Conservation (phyloP, 1,139 yeast species). For the Tardiomyces blankii region DNA sequence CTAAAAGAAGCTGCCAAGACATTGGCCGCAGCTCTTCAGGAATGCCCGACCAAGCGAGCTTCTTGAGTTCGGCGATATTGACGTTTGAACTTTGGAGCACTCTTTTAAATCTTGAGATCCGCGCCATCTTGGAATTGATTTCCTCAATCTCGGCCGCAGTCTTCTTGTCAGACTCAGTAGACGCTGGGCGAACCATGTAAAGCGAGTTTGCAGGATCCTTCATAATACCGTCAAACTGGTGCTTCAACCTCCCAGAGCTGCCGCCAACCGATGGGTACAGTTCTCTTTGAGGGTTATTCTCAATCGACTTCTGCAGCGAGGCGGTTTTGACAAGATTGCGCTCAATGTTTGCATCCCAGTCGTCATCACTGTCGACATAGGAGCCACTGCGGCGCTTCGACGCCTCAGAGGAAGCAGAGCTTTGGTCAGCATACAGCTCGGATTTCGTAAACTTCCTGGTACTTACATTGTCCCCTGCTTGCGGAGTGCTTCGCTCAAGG, state of each 20-base stretch:
- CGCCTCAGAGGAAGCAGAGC: not conserved
- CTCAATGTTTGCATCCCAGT: conserved; percentile 84
- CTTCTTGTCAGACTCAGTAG: conserved; percentile 21
- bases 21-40: conserved; percentile 74
- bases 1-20: conserved; percentile 82
- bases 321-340: conserved; percentile 27
- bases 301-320: conserved; percentile 25
- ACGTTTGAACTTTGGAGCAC: conserved; percentile 53
- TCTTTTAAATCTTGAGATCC: conserved; percentile 56
- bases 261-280: conserved; percentile 10
- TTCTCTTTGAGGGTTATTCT: conserved; percentile 12
- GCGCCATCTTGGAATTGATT: conserved; percentile 45
- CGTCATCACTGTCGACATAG: conserved; percentile 61
- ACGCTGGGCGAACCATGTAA: conserved; percentile 11
- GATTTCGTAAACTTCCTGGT: not conserved
- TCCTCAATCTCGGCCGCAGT: conserved; percentile 40
- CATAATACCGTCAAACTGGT: conserved; percentile 26
- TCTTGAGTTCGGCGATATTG: conserved; percentile 55
- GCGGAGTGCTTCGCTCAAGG: conserved; percentile 10
- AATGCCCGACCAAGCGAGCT: conserved; percentile 89
- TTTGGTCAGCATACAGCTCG: no score
- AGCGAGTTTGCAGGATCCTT: conserved; percentile 29
- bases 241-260: conserved; percentile 18
- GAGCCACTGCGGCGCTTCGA: conserved; percentile 9
- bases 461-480: conserved; percentile 1